Conservation (phyloP, 306 rosid genomes). For the Ormosia semicastrata region DNA sequence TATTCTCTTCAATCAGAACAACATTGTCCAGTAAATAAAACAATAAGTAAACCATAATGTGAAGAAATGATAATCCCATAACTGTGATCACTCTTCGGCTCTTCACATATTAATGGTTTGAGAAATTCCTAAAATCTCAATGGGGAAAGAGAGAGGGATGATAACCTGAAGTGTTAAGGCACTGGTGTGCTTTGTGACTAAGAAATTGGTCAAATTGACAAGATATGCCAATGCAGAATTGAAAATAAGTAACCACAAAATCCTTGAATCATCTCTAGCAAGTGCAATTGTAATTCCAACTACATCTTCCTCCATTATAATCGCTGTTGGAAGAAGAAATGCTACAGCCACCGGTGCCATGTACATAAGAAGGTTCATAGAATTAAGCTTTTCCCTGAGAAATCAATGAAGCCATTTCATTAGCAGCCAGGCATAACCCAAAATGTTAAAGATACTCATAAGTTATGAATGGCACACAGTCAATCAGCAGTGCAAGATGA, state of each 20-base stretch:
- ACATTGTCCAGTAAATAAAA: background rate
- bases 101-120: background rate
- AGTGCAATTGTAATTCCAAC: conserved; percentile 16
- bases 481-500: background rate
- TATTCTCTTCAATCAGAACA: background rate
- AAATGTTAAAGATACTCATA: background rate
- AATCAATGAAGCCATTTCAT: conserved; percentile 3
- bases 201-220: conserved; percentile 38
- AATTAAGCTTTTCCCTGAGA: conserved; percentile 25
- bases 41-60: background rate
- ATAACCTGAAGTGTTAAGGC: conserved; percentile 29
- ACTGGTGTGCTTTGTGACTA: conserved; percentile 43
- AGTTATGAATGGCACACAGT: background rate
- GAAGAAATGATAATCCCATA: background rate
- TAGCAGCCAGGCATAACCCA: conserved; percentile 15
- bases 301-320: conserved; percentile 22
- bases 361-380: conserved; percentile 29
- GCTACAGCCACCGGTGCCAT: conserved; percentile 27
- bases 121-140: background rate
- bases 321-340: conserved; percentile 7
- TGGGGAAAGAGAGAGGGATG: background rate
- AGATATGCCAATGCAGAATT: conserved; percentile 24
- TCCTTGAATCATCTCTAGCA: conserved; percentile 7
- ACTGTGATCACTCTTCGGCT: background rate
- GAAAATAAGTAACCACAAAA: conserved; percentile 20